Percentiles rank a stretch among this genome's conserved stretches.
phyloP scores from a whole-genome alignment of 805 yeast genomes.

The Maudiozyma turicensis region DNA sequence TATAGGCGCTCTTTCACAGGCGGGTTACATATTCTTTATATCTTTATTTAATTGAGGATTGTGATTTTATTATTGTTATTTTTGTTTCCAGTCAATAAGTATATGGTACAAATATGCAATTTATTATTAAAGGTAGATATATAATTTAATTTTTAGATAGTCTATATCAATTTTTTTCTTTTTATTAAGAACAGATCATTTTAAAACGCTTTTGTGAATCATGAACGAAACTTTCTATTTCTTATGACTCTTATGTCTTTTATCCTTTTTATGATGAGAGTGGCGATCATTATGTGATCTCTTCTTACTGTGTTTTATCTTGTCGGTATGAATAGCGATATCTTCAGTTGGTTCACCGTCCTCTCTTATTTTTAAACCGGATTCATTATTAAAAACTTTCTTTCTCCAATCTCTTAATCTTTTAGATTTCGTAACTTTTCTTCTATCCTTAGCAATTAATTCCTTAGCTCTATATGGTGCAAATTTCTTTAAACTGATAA shows the following conservation, averaged over 20 bases:
- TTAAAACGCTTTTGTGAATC: no score
- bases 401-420: constrained; percentile 85
- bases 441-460: constrained; percentile 61
- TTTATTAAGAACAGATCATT: no score
- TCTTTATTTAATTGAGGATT: no score
- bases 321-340: constrained; percentile 17
- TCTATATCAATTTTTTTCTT: no score
- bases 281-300: constrained; percentile 1
- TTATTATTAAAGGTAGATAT: no score
- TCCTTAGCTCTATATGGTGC: constrained; percentile 86
- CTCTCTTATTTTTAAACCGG: constrained; percentile 30
- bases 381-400: constrained; percentile 59
- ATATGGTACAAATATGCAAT: no score
- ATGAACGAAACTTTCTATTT: not conserved
- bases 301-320: constrained; percentile 1
- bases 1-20: not conserved
- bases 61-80: no score
- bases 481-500: constrained; percentile 79
- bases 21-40: no score
- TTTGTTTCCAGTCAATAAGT: no score
- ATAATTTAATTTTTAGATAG: no score
- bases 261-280: not conserved
- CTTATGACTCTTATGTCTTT: constrained; percentile 2
- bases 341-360: constrained; percentile 17
- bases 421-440: constrained; percentile 75